Base-by-base conservation (phyloP, 768 basidiomycete genomes). In the Nevesoporus exiguus region DNA sequence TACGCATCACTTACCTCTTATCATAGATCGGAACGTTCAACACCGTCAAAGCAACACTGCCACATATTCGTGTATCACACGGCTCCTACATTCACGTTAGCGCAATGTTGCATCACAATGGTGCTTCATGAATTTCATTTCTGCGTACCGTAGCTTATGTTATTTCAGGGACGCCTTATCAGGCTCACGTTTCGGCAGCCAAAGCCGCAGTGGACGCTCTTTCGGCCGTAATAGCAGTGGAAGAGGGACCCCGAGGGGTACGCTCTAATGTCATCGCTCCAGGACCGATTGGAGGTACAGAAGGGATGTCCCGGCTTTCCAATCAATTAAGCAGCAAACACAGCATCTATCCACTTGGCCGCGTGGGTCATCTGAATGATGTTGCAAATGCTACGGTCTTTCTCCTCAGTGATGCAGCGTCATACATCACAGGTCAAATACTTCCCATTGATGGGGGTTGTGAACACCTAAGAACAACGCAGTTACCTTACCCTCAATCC, bases 241-340 rank as follows among this genome's bases (percentile, higher is more conserved):
- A 98, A 73, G 94, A 96, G 73, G 96, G 95, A 1, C 96, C 95
- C 5, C 80, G 84, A 61, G 96, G 96, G n/a, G 84, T 98, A 19
- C 85, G 95, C 43, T 90, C 91, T 17, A 97, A 93, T 62, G 83
- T 90, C 44, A 84, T 93, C 61, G 80, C 90, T 4, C 91, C 92
- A 5, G 89, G 94, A 3, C 85, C 90, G 7, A 95, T 96, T 53
- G 80, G 62, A 65, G 83, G 77, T 10, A 97, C 96, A 1, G 92
- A 89, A 68, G 88, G 87, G 50, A 74, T 79, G 70, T 75, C 79
- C 56, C 83, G 86, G n/a, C 78, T 90, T 30, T 62, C 70, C 13
- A 61, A 47, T 7, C 54, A 61, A 25, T 54, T 40, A 10, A 27
- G 5, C 5, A 41, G 17, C 14, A 19, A 3, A 10, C 3, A 3